Percentiles rank a stretch among this genome's conserved stretches.
Conservation (phyloP, 2,329 filamentous ascomycete species). For the Trichoderma koningii region DNA sequence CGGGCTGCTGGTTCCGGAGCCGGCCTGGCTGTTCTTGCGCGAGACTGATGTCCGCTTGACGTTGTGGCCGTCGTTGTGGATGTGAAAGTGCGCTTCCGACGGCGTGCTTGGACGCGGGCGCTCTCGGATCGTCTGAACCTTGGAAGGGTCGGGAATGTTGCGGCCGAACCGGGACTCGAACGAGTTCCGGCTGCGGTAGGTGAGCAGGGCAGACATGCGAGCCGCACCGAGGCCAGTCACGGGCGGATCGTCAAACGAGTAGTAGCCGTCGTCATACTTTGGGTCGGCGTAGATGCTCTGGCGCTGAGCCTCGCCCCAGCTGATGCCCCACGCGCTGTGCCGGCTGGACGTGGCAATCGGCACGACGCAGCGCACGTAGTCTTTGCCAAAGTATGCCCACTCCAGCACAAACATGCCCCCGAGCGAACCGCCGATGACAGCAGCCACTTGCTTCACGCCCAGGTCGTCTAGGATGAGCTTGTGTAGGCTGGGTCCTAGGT, state of each 20-base stretch:
- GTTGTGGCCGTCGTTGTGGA: slow-evolving; percentile 80
- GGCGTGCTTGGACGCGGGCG: slow-evolving; percentile 61
- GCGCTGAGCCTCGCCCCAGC: slow-evolving; percentile 85
- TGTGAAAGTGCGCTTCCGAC: slow-evolving; percentile 73
- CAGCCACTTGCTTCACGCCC: slow-evolving; percentile 75
- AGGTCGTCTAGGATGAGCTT: slow-evolving; percentile 78
- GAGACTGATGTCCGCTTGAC: slow-evolving; percentile 58
- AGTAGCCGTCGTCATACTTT: slow-evolving; percentile 98
- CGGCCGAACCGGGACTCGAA: slow-evolving; percentile 95
- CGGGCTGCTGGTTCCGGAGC: slow-evolving; percentile 37
- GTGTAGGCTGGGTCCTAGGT: slow-evolving; percentile 63
- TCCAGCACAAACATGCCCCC: slow-evolving; percentile 90
- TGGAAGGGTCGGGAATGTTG: slow-evolving; percentile 84
- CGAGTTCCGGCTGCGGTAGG: slow-evolving; percentile 93
- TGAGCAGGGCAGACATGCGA: slow-evolving; percentile 93
- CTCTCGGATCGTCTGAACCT: slow-evolving; percentile 79
- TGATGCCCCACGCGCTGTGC: slow-evolving; percentile 88
- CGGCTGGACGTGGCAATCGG: slow-evolving; percentile 83
- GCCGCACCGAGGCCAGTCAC: slow-evolving; percentile 85
- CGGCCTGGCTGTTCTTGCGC: slow-evolving; percentile 46
- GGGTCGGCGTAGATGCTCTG: slow-evolving; percentile 97
- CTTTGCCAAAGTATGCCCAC: slow-evolving; percentile 86
- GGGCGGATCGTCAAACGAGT: slow-evolving; percentile 82
- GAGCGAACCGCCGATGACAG: slow-evolving; percentile 80
- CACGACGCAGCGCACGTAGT: slow-evolving; percentile 78